Evolutionary conservation across 1,284 basidiomycete genomes (phyloP).

Genomic region (Stygiomarasmius scandens): DNA sequence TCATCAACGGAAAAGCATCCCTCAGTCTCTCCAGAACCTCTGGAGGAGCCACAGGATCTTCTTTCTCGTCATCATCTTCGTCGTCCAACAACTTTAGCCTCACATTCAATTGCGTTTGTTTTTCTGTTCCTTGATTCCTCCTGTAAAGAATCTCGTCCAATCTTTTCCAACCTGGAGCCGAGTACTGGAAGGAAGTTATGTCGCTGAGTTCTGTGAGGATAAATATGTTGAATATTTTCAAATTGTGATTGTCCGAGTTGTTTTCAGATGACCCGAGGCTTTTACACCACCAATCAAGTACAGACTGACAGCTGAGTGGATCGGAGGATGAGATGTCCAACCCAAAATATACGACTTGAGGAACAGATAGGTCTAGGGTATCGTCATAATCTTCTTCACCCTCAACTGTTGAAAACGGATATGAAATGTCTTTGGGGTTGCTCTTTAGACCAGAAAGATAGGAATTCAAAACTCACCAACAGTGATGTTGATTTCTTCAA

Average conservation of each 20-base stretch:
- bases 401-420: background rate
- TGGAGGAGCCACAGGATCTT: background rate
- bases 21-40: background rate
- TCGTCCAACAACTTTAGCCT: conserved; percentile 5
- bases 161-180: background rate
- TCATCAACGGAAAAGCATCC: conserved; percentile 1
- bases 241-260: background rate
- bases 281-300: conserved; percentile 3
- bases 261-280: background rate
- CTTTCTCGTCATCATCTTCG: background rate
- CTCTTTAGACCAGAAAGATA: too few species aligned
- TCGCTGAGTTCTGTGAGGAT: background rate
- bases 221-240: conserved; percentile 1
- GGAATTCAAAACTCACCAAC: background rate
- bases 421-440: background rate
- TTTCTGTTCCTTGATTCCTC: background rate
- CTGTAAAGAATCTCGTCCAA: background rate
- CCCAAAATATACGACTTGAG: conserved; percentile 2
- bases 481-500: conserved; percentile 5
- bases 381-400: background rate
- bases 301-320: background rate
- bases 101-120: background rate
- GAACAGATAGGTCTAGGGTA: background rate
- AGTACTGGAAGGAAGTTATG: background rate
- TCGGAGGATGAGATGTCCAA: background rate